These are phyloP conservation scores for Parmelia sp. DNA, from an alignment of 495 filamentous ascomycete genomes.

Conservation along the genomic window DNA sequence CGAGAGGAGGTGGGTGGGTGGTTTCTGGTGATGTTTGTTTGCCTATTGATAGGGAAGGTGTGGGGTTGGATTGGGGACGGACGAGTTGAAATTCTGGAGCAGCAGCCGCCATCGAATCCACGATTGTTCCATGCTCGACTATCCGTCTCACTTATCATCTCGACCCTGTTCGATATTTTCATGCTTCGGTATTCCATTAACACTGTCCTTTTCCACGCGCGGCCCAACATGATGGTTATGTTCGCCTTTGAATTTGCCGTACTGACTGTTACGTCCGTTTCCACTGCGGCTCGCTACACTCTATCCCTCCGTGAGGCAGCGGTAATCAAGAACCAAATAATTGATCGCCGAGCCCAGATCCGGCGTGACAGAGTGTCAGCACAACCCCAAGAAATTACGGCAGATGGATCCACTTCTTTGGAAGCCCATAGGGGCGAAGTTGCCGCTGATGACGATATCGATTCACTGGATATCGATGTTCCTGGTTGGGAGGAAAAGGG, in stretches of 20 bases:
- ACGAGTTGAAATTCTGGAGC: conserved; percentile 87
- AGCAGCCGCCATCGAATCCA: conserved; percentile 88
- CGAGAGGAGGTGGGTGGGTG: conserved; percentile 87
- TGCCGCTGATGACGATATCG: conserved; percentile 69
- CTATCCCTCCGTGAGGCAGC: conserved; percentile 73
- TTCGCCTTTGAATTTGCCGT: conserved; percentile 97
- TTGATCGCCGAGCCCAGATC: conserved; percentile 59
- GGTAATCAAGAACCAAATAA: conserved; percentile 64
- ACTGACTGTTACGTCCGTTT: conserved; percentile 68
- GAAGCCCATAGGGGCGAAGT: conserved; percentile 36
- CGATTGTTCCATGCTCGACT: conserved; percentile 82
- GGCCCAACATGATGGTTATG: conserved; percentile 99
- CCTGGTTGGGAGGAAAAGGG: conserved; percentile 97
- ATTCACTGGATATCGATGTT: conserved; percentile 87
- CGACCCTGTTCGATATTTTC: conserved; percentile 66
- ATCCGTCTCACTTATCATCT: conserved; percentile 67
- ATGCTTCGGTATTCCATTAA: conserved; percentile 74
- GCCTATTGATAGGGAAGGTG: conserved; percentile 85
- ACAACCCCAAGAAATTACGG: background rate
- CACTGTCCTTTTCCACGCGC: conserved; percentile 75
- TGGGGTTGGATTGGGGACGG: conserved; percentile 98
- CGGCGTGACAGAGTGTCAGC: conserved; percentile 51
- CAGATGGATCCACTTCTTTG: conserved; percentile 7
- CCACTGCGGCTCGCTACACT: conserved; percentile 69
- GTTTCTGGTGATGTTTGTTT: conserved; percentile 94